A percentile compares a stretch with the other conserved stretches of the same genome.
phyloP scores from a whole-genome alignment of 805 yeast species.

The Wickerhamiella cacticola region DNA sequence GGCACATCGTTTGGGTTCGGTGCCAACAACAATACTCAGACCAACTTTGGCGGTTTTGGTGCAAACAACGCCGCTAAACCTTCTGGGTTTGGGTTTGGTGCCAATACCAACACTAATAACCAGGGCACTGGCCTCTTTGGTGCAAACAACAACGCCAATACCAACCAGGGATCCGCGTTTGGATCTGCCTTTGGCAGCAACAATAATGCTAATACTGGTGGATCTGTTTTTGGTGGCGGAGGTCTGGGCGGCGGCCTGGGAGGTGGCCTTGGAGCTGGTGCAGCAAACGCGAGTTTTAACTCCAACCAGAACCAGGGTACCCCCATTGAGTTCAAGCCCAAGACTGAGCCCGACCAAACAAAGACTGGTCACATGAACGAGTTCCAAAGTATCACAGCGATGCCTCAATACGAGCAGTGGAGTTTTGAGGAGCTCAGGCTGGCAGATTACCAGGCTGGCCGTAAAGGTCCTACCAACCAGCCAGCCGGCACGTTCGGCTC shows the following conservation, averaged over 20 bases:
- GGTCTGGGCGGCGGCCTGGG: constrained; percentile 26
- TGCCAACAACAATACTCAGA: constrained; percentile 15
- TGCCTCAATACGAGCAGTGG: constrained; percentile 79
- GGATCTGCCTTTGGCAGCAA: constrained; percentile 32
- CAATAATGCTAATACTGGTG: constrained; percentile 14
- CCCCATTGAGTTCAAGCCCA: constrained; percentile 48
- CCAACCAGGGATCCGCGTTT: not conserved
- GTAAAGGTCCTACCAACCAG: constrained; percentile 25
- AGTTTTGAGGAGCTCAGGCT: constrained; percentile 81
- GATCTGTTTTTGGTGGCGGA: constrained; percentile 13
- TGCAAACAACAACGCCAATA: not conserved
- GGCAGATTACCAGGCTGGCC: constrained; percentile 75
- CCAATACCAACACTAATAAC: not conserved
- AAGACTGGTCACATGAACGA: constrained; percentile 37
- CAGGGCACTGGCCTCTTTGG: constrained; percentile 3
- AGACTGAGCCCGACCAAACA: constrained; percentile 58
- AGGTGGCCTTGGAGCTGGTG: not conserved
- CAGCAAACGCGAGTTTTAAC: constrained; percentile 16
- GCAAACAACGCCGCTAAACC: not conserved
- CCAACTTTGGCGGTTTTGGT: constrained; percentile 18
- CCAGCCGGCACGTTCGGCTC: constrained; percentile 9
- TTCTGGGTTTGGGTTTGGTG: constrained; percentile 7
- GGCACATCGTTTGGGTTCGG: constrained; percentile 23
- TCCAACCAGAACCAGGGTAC: constrained; percentile 49
- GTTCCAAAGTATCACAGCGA: constrained; percentile 65